These are phyloP conservation scores for Fusarium guadeloupense DNA, from an alignment of 2,329 filamentous ascomycete species.

Conservation along the genomic window DNA sequence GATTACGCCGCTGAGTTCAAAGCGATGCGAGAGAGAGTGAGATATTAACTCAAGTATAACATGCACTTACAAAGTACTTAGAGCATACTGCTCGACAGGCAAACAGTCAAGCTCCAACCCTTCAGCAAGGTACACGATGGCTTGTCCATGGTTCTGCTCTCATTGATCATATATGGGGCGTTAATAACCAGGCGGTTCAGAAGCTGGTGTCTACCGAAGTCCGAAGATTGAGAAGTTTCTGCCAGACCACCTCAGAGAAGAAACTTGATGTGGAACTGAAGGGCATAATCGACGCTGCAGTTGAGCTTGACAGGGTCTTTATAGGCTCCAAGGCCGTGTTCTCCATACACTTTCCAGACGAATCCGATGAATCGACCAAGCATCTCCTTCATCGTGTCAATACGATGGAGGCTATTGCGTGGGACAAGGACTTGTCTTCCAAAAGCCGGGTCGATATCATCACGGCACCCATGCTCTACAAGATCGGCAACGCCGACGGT, in stretches of 20 bases:
- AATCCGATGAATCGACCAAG: neutral
- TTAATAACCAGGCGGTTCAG: neutral
- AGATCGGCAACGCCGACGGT: constrained; percentile 4
- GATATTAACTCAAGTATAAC: too few relatives aligned
- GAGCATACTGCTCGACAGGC: neutral
- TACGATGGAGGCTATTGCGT: neutral
- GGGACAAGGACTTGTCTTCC: neutral
- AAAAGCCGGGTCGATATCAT: neutral
- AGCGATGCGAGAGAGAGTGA: neutral
- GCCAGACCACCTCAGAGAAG: neutral
- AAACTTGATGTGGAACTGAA: neutral
- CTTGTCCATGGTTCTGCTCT: neutral
- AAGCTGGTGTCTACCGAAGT: fast-evolving
- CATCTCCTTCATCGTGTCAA: fast-evolving
- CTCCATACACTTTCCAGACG: neutral
- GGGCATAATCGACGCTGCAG: neutral
- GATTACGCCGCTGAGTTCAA: neutral
- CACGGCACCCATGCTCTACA: neutral
- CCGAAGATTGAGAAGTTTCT: neutral
- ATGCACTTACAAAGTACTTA: neutral
- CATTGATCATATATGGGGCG: neutral
- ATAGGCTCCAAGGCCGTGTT: constrained; percentile 3
- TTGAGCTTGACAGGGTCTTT: constrained; percentile 2
- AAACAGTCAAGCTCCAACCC: neutral
- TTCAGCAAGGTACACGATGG: constrained; percentile 2